Percentiles rank a stretch among this genome's conserved stretches.
Evolutionary conservation across 2,329 filamentous ascomycete genomes (phyloP).

Genomic region (Sporothrix globosa): DNA sequence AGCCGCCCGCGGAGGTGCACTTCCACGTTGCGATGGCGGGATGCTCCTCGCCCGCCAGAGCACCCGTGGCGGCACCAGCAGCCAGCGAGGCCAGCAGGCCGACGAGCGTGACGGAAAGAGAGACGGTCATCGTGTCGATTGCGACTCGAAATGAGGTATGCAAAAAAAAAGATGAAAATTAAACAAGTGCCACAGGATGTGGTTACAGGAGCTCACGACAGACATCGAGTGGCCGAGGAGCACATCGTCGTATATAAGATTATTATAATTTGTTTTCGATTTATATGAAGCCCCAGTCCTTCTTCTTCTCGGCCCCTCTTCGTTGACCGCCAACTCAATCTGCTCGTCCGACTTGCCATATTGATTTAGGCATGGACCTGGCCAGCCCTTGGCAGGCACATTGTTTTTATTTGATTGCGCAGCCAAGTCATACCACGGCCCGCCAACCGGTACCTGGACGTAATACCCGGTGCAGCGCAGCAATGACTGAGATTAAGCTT

Average conservation of each 20-base stretch:
- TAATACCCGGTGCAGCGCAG: slow-evolving; percentile 15
- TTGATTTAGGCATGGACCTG: slow-evolving; percentile 11
- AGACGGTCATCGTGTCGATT: not conserved
- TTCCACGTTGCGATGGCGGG: slow-evolving; percentile 50
- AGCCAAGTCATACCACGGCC: not conserved
- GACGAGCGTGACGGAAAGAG: not conserved
- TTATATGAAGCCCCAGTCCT: not conserved
- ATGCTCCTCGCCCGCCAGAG: slow-evolving; percentile 45
- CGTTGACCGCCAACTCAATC: not conserved
- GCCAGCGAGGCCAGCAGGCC: slow-evolving; percentile 23
- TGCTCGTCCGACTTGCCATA: not conserved
- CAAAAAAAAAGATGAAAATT: not conserved
- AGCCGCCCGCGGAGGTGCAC: slow-evolving; percentile 51
- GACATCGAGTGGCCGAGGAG: not conserved
- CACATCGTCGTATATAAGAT: not conserved
- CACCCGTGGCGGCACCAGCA: slow-evolving; percentile 17
- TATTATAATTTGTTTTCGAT: not conserved
- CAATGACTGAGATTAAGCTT: not conserved
- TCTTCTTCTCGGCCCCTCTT: too few relatives aligned
- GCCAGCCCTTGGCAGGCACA: not conserved
- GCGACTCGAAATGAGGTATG: not conserved
- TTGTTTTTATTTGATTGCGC: not conserved
- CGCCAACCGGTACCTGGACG: not conserved
- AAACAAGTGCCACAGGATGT: not conserved
- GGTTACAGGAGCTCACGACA: not conserved